Evolutionary conservation across 768 basidiomycete genomes (phyloP), one percentile per base, ranked within the genome.

Genomic region (Mycena galopus): DNA sequence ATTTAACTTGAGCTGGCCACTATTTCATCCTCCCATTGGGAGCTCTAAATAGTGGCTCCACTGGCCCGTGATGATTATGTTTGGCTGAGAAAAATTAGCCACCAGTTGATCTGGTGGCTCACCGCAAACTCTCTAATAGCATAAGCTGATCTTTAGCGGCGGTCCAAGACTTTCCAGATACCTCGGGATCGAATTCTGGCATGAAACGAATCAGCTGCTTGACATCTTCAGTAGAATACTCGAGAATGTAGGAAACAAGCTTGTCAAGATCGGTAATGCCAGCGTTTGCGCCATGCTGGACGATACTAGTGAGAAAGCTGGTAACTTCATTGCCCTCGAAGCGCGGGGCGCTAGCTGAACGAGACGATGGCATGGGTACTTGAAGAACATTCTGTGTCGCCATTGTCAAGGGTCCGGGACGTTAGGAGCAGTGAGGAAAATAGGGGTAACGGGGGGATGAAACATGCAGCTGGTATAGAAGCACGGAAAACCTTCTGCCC

Each of bases 361-460:
- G 57, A 4, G 73, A 25, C n/a, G 65, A 61, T 4, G 67, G 72
- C 72, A 73, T 73, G 1, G 67, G 62, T 0, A 65, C 37, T 8
- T 35, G 67, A 9, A 73, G 25, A 1, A 58, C 58, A 16, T 56
- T 42, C 0, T 53, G 29, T 5, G 66, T 19, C 3, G n/a, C 4
- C 5, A n/a, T n/a, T n/a, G n/a, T n/a, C n/a, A n/a, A 37, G 35
- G 10, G 35, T n/a, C n/a, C n/a, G n/a, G n/a, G n/a, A n/a, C n/a
- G n/a, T n/a, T n/a, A n/a, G n/a, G n/a, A n/a, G n/a, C n/a, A n/a
- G n/a, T n/a, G n/a, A n/a, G n/a, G n/a, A n/a, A n/a, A n/a, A n/a
- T n/a, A n/a, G n/a, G n/a, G n/a, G n/a, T n/a, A n/a, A n/a, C n/a
- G n/a, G n/a, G n/a, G n/a, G n/a, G n/a, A 37, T n/a, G n/a, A n/a